Evolutionary conservation across 352 stramenopile species (phyloP).

Genomic region (Phytophthora cajani): DNA sequence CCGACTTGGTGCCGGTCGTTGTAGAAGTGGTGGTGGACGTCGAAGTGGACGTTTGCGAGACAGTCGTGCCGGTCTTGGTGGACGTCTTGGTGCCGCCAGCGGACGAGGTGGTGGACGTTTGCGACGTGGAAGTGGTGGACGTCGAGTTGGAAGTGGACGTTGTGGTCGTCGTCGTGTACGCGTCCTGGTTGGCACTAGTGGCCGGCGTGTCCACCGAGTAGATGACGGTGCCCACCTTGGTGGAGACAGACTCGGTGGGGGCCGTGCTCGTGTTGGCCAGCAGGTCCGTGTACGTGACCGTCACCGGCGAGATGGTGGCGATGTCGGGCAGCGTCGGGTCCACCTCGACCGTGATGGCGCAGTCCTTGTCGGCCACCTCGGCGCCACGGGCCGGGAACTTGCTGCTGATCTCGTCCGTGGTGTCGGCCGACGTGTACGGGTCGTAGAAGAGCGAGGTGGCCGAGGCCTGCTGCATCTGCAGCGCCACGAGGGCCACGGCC

Average conservation of each 20-base stretch:
- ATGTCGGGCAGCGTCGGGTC: constrained; percentile 19
- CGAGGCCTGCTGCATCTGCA: constrained; percentile 21
- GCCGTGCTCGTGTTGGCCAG: constrained; percentile 25
- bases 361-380: constrained; percentile 14
- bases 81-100: constrained; percentile 7
- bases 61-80: constrained; percentile 30
- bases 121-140: constrained; percentile 15
- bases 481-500: constrained; percentile 18
- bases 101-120: constrained; percentile 21
- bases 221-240: constrained; percentile 17
- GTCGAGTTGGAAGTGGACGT: constrained; percentile 23
- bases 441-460: constrained; percentile 24
- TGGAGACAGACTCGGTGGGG: constrained; percentile 26
- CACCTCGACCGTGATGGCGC: constrained; percentile 22
- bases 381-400: constrained; percentile 26
- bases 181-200: constrained; percentile 24
- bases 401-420: constrained; percentile 27
- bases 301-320: constrained; percentile 19
- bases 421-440: constrained; percentile 14
- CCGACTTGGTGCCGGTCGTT: neutral
- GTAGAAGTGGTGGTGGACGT: constrained; percentile 27
- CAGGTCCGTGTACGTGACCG: constrained; percentile 19
- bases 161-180: constrained; percentile 26
- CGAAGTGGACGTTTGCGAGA: constrained; percentile 26
- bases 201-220: constrained; percentile 13